Percentiles rank a stretch among this genome's conserved stretches.
phyloP scores from a whole-genome alignment of 768 basidiomycete genomes.

The Phaeotremella skinneri region DNA sequence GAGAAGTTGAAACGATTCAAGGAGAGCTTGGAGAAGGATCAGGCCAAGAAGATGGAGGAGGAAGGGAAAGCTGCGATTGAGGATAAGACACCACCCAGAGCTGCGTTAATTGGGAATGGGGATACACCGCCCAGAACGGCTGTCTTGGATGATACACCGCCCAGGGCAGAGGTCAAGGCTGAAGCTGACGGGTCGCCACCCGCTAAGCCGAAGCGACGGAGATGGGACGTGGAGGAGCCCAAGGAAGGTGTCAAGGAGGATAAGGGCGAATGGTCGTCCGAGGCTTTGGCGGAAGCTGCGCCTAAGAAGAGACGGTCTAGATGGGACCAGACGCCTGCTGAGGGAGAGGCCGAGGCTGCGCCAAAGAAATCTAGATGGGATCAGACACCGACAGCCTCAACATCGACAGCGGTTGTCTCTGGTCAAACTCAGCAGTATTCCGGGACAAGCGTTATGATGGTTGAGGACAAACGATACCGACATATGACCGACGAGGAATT shows the following conservation, averaged over 20 bases:
- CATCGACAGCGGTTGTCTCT: conserved; percentile 55
- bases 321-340: conserved; percentile 91
- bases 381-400: conserved; percentile 69
- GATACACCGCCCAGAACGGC: conserved; percentile 49
- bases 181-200: conserved; percentile 44
- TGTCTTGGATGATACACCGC: conserved; percentile 55
- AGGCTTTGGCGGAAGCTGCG: conserved; percentile 66
- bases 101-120: conserved; percentile 57
- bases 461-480: conserved; percentile 91
- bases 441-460: conserved; percentile 45
- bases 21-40: conserved; percentile 80
- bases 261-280: conserved; percentile 71
- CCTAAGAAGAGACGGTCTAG: conserved; percentile 90
- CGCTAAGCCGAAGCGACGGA: conserved; percentile 25
- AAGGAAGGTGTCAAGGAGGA: conserved; percentile 21
- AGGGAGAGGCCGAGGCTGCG: conserved; percentile 53
- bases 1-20: conserved; percentile 74
- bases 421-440: conserved; percentile 19
- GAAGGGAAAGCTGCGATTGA: conserved; percentile 61
- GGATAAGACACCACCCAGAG: conserved; percentile 84
- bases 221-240: conserved; percentile 36
- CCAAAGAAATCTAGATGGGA: conserved; percentile 92
- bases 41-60: conserved; percentile 60
- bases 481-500: conserved; percentile 95
- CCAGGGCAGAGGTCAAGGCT: conserved; percentile 55